A percentile compares a stretch with the other conserved stretches of the same genome.
Conservation (phyloP, 2,329 filamentous ascomycete genomes). For the Colletotrichum cordylinicola region DNA sequence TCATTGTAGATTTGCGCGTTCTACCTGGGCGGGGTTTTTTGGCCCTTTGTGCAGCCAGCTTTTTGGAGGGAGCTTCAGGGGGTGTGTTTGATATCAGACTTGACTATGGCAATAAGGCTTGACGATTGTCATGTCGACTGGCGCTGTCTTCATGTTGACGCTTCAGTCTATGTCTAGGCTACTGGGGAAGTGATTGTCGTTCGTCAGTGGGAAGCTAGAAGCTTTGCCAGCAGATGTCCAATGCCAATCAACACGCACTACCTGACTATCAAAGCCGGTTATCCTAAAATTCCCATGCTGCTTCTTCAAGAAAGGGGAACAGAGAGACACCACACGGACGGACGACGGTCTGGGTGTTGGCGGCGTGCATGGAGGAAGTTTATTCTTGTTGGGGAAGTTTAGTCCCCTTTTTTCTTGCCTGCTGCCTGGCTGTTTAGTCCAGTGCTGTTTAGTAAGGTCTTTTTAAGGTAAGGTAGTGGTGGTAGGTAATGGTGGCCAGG, state of each 20-base stretch:
- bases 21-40: neutral
- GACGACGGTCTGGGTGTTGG: neutral
- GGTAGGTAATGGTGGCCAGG: neutral
- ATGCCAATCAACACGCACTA: neutral
- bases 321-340: neutral
- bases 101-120: neutral
- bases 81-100: neutral
- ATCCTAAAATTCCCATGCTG: neutral
- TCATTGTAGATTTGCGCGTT: neutral
- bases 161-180: neutral
- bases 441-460: neutral
- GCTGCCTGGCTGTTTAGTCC: neutral
- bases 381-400: slow-evolving; percentile 19
- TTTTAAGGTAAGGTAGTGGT: neutral
- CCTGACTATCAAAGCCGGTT: neutral
- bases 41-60: neutral
- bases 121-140: neutral
- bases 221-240: neutral
- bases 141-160: neutral
- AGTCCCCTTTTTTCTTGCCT: neutral
- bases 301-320: neutral
- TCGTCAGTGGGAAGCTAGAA: neutral
- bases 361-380: neutral
- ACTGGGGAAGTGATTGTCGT: neutral
- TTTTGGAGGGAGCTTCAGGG: neutral